Evolutionary conservation across 352 stramenopile genomes (phyloP).

Genomic region (Phytophthora foliorum): DNA sequence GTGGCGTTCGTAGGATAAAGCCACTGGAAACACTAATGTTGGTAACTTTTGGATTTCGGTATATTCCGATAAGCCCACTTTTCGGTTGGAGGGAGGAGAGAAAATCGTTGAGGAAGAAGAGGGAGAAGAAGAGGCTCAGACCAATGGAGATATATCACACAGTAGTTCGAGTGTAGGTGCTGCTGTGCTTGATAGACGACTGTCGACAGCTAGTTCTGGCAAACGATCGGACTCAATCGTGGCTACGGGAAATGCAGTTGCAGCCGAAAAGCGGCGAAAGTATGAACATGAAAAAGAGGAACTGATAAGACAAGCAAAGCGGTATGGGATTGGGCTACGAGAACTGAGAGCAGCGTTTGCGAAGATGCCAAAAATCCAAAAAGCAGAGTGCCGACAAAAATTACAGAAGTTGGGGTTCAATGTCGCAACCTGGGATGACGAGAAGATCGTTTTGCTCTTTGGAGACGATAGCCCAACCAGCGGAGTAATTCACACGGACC

Average conservation of each 20-base stretch:
- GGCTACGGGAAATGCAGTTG: slow-evolving; percentile 38
- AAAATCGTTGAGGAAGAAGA: slow-evolving; percentile 87
- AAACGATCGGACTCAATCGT: slow-evolving; percentile 49
- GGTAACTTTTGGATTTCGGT: slow-evolving; percentile 88
- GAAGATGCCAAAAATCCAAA: slow-evolving; percentile 59
- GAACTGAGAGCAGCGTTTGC: slow-evolving; percentile 76
- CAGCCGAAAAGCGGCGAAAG: slow-evolving; percentile 57
- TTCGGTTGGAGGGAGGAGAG: slow-evolving; percentile 78
- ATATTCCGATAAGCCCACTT: slow-evolving; percentile 76
- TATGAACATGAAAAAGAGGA: slow-evolving; percentile 86
- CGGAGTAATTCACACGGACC: slow-evolving; percentile 54
- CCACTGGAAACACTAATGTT: slow-evolving; percentile 77
- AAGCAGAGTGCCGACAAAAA: slow-evolving; percentile 66
- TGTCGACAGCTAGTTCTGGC: slow-evolving; percentile 33
- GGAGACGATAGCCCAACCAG: slow-evolving; percentile 45
- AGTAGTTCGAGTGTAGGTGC: slow-evolving; percentile 2
- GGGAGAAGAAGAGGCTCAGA: slow-evolving; percentile 51
- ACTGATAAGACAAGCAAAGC: slow-evolving; percentile 64
- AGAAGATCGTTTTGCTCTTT: slow-evolving; percentile 76
- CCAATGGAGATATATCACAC: slow-evolving; percentile 5
- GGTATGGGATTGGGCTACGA: slow-evolving; percentile 73
- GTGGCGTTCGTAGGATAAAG: slow-evolving; percentile 62
- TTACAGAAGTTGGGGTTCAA: slow-evolving; percentile 77
- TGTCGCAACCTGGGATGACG: slow-evolving; percentile 72
- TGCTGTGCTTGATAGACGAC: slow-evolving; percentile 6